A percentile compares a stretch with the other conserved stretches of the same genome.
Conservation (phyloP, 495 filamentous ascomycete species). For the Penicillium silybi region DNA sequence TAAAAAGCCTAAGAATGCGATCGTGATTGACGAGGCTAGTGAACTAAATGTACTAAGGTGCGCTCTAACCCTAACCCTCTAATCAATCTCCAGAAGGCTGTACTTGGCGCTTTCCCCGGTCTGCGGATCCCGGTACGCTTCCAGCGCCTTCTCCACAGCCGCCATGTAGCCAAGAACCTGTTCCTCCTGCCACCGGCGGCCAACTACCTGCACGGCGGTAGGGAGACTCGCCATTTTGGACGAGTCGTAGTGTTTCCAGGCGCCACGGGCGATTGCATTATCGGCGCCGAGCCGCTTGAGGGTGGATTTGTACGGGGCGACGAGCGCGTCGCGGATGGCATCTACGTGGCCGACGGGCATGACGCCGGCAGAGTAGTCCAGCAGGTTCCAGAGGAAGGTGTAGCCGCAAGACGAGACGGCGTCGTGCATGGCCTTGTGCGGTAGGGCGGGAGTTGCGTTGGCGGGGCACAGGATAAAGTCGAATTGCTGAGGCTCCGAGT, state of each 20-base stretch:
- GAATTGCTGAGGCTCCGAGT: constrained; percentile 54
- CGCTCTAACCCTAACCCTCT: too few relatives aligned
- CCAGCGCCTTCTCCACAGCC: constrained; percentile 67
- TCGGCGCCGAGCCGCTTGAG: constrained; percentile 43
- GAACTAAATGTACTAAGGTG: not conserved
- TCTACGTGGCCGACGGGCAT: constrained; percentile 86
- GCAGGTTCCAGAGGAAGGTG: constrained; percentile 91
- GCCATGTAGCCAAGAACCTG: constrained; percentile 87
- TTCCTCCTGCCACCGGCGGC: constrained; percentile 82
- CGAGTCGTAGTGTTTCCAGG: constrained; percentile 86
- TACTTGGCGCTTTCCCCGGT: constrained; percentile 55
- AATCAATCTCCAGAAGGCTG: constrained; percentile 57
- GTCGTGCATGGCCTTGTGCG: constrained; percentile 80
- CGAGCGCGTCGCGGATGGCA: constrained; percentile 59
- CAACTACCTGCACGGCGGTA: constrained; percentile 83
- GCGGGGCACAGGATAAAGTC: constrained; percentile 83
- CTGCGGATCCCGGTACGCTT: constrained; percentile 39
- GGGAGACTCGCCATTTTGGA: constrained; percentile 80
- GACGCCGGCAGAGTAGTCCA: constrained; percentile 85
- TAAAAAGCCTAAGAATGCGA: not conserved
- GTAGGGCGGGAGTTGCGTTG: constrained; percentile 87
- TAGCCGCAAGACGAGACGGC: constrained; percentile 89
- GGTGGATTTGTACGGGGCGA: constrained; percentile 48
- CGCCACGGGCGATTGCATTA: constrained; percentile 75
- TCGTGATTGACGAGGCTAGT: not conserved